Evolutionary conservation across 1,284 basidiomycete species (phyloP), one percentile per base, ranked within the genome.

Genomic region (Singerocomus rubriflavus): DNA sequence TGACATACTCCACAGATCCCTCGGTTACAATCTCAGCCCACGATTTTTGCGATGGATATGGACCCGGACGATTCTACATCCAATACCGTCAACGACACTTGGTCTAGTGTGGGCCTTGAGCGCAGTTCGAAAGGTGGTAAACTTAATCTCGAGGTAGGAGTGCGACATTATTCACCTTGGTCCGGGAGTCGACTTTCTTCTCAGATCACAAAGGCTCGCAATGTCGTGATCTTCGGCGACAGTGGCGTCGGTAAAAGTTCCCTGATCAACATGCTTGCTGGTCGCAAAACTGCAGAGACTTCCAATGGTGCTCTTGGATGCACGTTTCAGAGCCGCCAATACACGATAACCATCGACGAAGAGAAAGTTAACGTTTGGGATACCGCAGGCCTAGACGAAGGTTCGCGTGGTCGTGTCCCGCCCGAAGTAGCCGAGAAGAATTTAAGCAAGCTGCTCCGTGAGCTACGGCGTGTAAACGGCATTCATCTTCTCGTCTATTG

Each of bases 221-320:
- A 66, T 41, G 34, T 66, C 10, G 57, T 66, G n/a, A 38, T 65
- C 36, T 66, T 66, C 17, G 67, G 64, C 6, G 67, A 68, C 30
- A 69, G 65, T n/a, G 67, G 64, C 14, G 64, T 65, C 4, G 64
- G 64, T 13, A 68, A 66, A 53, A 69, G 67, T 37, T 64, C 64
- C 12, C 38, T 69, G 0, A 53, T 66, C 29, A 69, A 66, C 48
- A 62, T 69, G 61, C 54, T 66, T 14, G 57, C 61, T 25, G 63
- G 63, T 31, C n/a, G 27, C 27, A 52, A 62, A 29, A 55, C 43
- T 4, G 67, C 64, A 2, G 35, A 48, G 32, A 66, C 65, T 9
- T 69, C 67, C 4, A 47, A 42, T 34, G 61, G 63, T 21, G 67
- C 47, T n/a, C 50, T 55, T 6, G 55, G 67, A 27, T 69, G 67